Evolutionary conservation across 331 rosid species (phyloP).

Genomic region (Acacia pycnantha): DNA sequence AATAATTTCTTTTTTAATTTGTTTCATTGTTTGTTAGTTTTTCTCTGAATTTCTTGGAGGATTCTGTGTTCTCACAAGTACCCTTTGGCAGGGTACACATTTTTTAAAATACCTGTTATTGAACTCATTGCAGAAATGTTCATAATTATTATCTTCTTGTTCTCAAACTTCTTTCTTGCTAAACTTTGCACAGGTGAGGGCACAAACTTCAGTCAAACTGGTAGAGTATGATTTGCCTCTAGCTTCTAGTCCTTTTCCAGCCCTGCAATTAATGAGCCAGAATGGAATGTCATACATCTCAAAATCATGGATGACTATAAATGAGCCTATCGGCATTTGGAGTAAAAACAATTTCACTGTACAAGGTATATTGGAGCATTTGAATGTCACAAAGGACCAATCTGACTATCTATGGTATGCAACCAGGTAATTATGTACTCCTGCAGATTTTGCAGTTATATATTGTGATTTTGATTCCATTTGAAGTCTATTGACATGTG

Average conservation of each 20-base stretch:
- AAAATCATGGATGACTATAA: constrained; percentile 67
- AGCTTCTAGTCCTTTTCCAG: constrained; percentile 36
- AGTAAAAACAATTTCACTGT: constrained; percentile 57
- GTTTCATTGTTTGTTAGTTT: constrained; percentile 8
- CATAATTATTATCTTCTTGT: constrained; percentile 9
- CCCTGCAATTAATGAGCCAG: constrained; percentile 30
- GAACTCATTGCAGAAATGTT: background rate
- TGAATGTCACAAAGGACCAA: constrained; percentile 87
- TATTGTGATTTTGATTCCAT: constrained; percentile 28
- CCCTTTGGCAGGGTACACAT: constrained; percentile 3
- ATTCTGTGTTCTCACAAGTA: background rate
- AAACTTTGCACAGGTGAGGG: constrained; percentile 59
- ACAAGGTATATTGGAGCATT: constrained; percentile 86
- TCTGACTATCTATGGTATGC: constrained; percentile 92
- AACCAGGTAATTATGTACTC: constrained; percentile 66
- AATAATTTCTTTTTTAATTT: background rate
- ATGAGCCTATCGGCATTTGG: constrained; percentile 85
- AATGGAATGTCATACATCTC: constrained; percentile 31
- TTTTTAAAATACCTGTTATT: constrained; percentile 16
- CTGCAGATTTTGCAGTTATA: constrained; percentile 18
- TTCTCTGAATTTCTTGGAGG: background rate
- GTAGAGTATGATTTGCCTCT: constrained; percentile 50
- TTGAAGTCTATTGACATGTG: constrained; percentile 12
- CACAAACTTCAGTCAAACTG: constrained; percentile 76
- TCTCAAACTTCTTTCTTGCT: constrained; percentile 21